Base-by-base conservation (phyloP, 306 rosid species). In the Corylus heterophylla region DNA sequence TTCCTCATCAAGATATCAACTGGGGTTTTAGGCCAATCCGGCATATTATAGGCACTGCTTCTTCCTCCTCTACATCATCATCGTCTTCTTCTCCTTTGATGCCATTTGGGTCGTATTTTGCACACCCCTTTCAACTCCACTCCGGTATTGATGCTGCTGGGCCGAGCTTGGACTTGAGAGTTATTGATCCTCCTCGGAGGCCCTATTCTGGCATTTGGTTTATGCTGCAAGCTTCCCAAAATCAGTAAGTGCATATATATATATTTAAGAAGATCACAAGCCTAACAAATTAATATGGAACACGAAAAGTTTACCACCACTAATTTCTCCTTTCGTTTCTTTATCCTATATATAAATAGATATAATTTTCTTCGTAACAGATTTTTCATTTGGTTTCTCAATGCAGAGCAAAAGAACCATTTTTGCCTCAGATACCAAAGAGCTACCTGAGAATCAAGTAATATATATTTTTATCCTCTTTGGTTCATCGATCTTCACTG, bases 151-250 rank as follows among this genome's bases (percentile, higher is more conserved):
- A 83, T 44, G 83, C 75, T 25, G 81, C 93, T 61, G 98, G 93
- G 14, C 90, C 96, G 9, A 89, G 90, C 86, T 82, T 92, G 4
- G 87, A 88, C 71, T 64, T 81, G 77, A 82, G 96, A 73, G 93
- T 93, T 10, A 92, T 91, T 59, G 89, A 89, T 82, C 98, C 98
- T 88, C 99, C 99, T 3, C 77, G 89, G 20, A 81, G 98, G 77
- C 96, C 97, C 62, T 94, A 89, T 78, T 96, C 98, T 8, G 99
- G 99, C 83, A 86, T 96, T 50, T 96, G 99, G 99, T 96, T 96
- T 39, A 90, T 81, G 88, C 90, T 96, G 7, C 97, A 89, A 90
- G 98, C 98, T n/a, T 90, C 93, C 14, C 96, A 81, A 67, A 88
- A 91, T 75, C 99, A 90, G 99, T 96, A 88, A 88, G 97, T 78